phyloP scores from a whole-genome alignment of 345 rosid genomes.

The Odontarrhena argentea region DNA sequence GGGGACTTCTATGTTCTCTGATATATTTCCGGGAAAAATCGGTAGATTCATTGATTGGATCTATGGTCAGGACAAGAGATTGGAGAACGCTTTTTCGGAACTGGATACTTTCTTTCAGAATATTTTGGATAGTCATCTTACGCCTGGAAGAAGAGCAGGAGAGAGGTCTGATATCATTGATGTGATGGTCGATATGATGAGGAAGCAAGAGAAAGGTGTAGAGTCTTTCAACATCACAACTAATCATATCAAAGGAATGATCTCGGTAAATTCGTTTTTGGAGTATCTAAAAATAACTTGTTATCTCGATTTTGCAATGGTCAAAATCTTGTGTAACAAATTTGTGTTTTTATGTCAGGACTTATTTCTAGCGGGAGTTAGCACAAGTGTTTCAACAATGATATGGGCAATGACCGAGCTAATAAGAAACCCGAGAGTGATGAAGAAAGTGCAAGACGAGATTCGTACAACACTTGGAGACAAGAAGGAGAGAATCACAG shows the following conservation, averaged over 20 bases:
- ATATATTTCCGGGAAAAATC: conserved; percentile 29
- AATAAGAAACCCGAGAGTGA: conserved; percentile 40
- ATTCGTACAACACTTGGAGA: conserved; percentile 34
- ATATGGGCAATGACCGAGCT: conserved; percentile 51
- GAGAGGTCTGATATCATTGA: conserved; percentile 46
- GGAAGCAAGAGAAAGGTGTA: conserved; percentile 34
- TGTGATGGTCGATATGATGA: conserved; percentile 42
- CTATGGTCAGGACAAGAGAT: conserved; percentile 8
- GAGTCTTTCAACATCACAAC: conserved; percentile 32
- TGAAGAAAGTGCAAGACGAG: conserved; percentile 51
- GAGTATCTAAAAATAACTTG: no score
- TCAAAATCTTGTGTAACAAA: no score
- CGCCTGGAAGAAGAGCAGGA: conserved; percentile 1
- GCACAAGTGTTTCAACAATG: conserved; percentile 39
- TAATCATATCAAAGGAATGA: conserved; percentile 51
- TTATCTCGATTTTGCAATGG: no score
- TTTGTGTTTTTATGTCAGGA: conserved; percentile 28
- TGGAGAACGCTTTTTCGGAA: neutral
- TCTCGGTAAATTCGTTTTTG: conserved; percentile 38
- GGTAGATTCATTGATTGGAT: conserved; percentile 25
- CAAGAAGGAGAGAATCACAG: conserved; percentile 37
- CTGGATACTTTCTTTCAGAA: conserved; percentile 26
- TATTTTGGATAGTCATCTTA: conserved; percentile 33
- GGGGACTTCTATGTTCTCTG: conserved; percentile 6
- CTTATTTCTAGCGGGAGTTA: conserved; percentile 50